Percentiles rank a stretch among this genome's conserved stretches.
Conservation (phyloP, 2,329 filamentous ascomycete species). For the Penicillium sclerotigenum region DNA sequence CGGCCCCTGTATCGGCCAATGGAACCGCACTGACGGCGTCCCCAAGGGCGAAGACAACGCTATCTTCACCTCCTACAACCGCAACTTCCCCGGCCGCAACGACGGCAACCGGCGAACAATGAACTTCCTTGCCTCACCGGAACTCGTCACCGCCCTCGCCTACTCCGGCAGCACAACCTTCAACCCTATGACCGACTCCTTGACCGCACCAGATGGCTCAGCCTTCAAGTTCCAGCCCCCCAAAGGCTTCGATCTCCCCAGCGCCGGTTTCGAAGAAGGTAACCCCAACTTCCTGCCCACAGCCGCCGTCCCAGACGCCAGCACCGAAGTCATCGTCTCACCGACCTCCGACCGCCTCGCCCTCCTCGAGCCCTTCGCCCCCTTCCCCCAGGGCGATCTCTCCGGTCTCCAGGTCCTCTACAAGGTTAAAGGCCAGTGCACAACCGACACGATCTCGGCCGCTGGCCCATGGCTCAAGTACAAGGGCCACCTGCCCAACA, state of each 20-base stretch:
- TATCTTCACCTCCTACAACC: slow-evolving; percentile 96
- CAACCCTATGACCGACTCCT: slow-evolving; percentile 86
- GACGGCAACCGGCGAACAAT: slow-evolving; percentile 95
- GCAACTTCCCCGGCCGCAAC: slow-evolving; percentile 95
- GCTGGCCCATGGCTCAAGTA: slow-evolving; percentile 98
- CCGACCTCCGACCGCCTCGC: slow-evolving; percentile 89
- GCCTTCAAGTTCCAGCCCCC: slow-evolving; percentile 83
- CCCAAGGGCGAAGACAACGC: slow-evolving; percentile 84
- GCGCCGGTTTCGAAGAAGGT: slow-evolving; percentile 76
- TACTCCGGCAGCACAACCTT: slow-evolving; percentile 92
- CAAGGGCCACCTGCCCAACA: slow-evolving; percentile 98
- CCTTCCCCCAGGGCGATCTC: slow-evolving; percentile 76
- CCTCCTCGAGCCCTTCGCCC: slow-evolving; percentile 80
- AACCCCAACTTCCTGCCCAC: slow-evolving; percentile 71
- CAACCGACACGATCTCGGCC: slow-evolving; percentile 96
- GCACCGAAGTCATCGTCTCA: slow-evolving; percentile 70
- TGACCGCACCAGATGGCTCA: slow-evolving; percentile 75
- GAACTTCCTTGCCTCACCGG: slow-evolving; percentile 97
- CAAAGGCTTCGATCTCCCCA: slow-evolving; percentile 57
- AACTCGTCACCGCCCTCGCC: slow-evolving; percentile 93
- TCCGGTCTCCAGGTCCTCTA: slow-evolving; percentile 79
- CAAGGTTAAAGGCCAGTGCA: slow-evolving; percentile 97
- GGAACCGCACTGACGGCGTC: slow-evolving; percentile 85
- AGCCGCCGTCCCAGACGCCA: slow-evolving; percentile 67
- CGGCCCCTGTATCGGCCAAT: slow-evolving; percentile 80